These are phyloP conservation scores for Aspergillus oerlinghausenensis DNA, from an alignment of 2,329 filamentous ascomycete genomes.

Conservation along the genomic window DNA sequence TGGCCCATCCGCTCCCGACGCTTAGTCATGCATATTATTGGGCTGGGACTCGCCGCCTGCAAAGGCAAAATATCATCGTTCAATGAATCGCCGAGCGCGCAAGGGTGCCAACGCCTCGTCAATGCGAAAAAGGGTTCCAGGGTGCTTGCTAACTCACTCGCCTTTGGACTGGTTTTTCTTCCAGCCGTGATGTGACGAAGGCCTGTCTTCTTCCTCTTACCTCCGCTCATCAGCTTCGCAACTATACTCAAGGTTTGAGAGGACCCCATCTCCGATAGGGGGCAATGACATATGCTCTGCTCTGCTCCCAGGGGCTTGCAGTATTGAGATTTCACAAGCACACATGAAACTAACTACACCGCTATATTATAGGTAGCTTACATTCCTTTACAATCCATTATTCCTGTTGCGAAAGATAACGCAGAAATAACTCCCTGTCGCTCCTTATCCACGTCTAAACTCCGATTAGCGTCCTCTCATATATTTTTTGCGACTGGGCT, in stretches of 20 bases:
- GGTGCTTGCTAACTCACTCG: background rate
- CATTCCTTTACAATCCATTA: constrained; percentile 7
- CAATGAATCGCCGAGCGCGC: background rate
- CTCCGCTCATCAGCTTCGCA: background rate
- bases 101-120: background rate
- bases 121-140: background rate
- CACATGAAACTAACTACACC: constrained; percentile 6
- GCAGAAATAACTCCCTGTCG: constrained; percentile 7
- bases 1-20: constrained; percentile 12
- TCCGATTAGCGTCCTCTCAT: background rate
- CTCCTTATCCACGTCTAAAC: constrained; percentile 8
- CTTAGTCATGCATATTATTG: constrained; percentile 15
- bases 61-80: constrained; percentile 14
- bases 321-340: background rate
- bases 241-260: background rate
- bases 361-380: constrained; percentile 10
- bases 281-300: background rate
- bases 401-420: background rate
- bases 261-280: background rate
- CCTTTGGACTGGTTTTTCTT: background rate
- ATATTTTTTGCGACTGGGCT: background rate
- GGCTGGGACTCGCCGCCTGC: constrained; percentile 5
- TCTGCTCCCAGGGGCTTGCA: constrained; percentile 2
- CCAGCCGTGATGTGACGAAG: background rate
- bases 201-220: background rate